Evolutionary conservation across 1,284 basidiomycete genomes (phyloP).

Genomic region (Puccinia novopanici): DNA sequence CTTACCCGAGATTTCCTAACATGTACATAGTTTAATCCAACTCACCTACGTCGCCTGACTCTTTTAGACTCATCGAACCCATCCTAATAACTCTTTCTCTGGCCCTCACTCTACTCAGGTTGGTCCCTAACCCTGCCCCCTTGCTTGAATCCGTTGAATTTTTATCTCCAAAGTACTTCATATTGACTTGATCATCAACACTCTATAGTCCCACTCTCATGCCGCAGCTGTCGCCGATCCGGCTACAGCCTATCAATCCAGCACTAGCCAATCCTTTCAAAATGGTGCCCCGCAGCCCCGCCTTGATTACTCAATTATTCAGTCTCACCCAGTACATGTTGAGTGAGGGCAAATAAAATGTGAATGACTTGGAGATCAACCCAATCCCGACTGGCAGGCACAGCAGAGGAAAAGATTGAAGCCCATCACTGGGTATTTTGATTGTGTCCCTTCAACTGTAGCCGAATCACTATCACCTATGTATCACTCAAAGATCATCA

Average conservation of each 20-base stretch:
- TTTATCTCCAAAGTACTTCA: no score
- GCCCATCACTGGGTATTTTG: conserved; percentile 17
- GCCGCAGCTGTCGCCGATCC: neutral
- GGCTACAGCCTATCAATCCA: neutral
- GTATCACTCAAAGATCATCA: conserved; percentile 1
- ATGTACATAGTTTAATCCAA: neutral
- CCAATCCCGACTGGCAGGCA: no score
- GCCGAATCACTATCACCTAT: neutral
- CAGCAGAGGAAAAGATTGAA: no score
- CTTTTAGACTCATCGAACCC: neutral
- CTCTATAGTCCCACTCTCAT: neutral
- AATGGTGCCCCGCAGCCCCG: neutral
- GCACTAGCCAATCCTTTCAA: conserved; percentile 18
- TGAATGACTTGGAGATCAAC: no score
- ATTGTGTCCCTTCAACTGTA: neutral
- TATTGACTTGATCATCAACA: neutral
- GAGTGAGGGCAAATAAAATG: no score
- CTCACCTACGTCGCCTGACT: neutral
- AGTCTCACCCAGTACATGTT: neutral
- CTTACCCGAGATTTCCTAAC: neutral
- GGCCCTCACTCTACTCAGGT: conserved; percentile 9
- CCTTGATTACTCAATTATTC: neutral
- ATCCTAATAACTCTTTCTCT: neutral
- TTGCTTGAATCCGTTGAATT: neutral
- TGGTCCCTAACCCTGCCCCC: neutral